Evolutionary conservation across 2,329 filamentous ascomycete species (phyloP).

Genomic region (Massarina eburnea): DNA sequence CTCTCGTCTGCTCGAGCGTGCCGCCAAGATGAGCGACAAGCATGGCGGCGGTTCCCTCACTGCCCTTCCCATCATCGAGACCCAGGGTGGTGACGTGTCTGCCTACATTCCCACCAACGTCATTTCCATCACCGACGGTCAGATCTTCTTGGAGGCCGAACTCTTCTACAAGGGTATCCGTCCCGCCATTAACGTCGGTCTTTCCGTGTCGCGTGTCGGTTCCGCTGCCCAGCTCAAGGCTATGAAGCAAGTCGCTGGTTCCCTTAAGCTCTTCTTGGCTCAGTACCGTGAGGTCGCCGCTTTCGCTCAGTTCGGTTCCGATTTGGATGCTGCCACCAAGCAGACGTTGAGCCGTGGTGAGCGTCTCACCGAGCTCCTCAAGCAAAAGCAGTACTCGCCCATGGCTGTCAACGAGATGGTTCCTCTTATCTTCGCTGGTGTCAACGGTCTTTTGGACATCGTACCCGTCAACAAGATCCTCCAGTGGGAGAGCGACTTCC

Average conservation of each 20-base stretch:
- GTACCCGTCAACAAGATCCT: constrained; percentile 91
- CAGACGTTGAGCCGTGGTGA: constrained; percentile 98
- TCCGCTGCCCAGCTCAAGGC: constrained; percentile 99
- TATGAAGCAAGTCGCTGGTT: constrained; percentile 99
- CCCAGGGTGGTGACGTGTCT: constrained; percentile 99
- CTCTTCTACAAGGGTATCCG: constrained; percentile 99
- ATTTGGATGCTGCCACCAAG: constrained; percentile 98
- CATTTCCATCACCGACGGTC: constrained; percentile 99
- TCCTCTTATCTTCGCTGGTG: constrained; percentile 98
- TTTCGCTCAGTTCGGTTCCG: constrained; percentile 99
- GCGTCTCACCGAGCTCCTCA: constrained; percentile 96
- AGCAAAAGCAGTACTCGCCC: constrained; percentile 99
- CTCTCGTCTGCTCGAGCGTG: constrained; percentile 98
- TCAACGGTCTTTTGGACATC: constrained; percentile 90
- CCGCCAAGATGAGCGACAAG: constrained; percentile 97
- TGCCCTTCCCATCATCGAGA: constrained; percentile 97
- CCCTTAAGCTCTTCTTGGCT: constrained; percentile 99
- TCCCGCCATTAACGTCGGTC: constrained; percentile 99
- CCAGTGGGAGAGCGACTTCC: constrained; percentile 92
- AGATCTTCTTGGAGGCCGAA: constrained; percentile 99
- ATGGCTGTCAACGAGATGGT: constrained; percentile 99
- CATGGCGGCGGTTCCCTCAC: constrained; percentile 95
- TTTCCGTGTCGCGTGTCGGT: constrained; percentile 99
- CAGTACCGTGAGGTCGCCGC: constrained; percentile 99
- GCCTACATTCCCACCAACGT: constrained; percentile 99